Evolutionary conservation across 108 stramenopile genomes (phyloP).

Genomic region (Pseudonitzschia multiseries): DNA sequence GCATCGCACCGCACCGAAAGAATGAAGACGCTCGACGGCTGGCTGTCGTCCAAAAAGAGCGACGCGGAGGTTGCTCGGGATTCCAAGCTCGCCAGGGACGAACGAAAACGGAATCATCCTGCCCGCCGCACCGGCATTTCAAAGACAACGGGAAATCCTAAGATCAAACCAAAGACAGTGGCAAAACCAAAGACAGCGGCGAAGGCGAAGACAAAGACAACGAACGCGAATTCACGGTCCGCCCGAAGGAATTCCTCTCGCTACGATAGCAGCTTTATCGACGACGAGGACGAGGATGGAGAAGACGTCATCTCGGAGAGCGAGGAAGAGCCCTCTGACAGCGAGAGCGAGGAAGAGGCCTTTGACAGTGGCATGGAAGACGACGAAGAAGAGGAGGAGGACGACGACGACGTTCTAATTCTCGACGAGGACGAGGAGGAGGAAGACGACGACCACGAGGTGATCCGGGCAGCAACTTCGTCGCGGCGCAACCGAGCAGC

Average conservation of each 20-base stretch:
- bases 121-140: background rate
- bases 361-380: conserved; percentile 5
- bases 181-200: background rate
- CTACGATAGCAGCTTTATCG: background rate
- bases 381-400: conserved; percentile 6
- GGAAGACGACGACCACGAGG: conserved; percentile 1
- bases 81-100: background rate
- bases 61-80: background rate
- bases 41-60: background rate
- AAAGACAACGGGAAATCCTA: background rate
- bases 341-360: conserved; percentile 28
- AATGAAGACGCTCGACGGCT: background rate
- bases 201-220: background rate
- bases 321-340: conserved; percentile 29
- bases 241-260: no score
- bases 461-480: background rate
- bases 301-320: conserved; percentile 11
- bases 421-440: conserved; percentile 23
- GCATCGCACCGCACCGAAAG: background rate
- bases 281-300: background rate
- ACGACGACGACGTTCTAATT: conserved; percentile 13
- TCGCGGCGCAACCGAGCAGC: conserved; percentile 5
- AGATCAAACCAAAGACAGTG: background rate
- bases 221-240: background rate
- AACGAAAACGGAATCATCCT: background rate